Conservation (phyloP, 2,329 filamentous ascomycete species). For the Parastagonospora nodorum region DNA sequence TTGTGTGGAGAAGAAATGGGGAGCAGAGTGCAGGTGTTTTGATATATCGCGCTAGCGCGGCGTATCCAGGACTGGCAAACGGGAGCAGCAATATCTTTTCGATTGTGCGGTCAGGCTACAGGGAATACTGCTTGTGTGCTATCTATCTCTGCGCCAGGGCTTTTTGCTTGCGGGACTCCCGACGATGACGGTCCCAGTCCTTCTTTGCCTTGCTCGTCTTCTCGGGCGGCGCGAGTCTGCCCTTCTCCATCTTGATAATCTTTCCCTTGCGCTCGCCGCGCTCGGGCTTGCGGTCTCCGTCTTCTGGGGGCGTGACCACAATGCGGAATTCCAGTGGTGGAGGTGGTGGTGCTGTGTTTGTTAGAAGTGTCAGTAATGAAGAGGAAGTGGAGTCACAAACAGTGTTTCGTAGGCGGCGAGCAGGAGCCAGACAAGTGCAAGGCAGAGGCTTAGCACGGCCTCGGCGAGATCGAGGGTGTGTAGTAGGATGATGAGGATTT, state of each 20-base stretch:
- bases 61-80: too few relatives aligned
- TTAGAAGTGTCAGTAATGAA: background rate
- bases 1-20: too few relatives aligned
- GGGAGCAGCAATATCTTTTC: too few relatives aligned
- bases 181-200: background rate
- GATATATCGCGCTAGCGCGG: too few relatives aligned
- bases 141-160: background rate
- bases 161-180: background rate
- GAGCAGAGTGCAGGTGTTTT: too few relatives aligned
- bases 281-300: conserved; percentile 1
- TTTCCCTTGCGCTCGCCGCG: background rate
- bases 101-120: too few relatives aligned
- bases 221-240: background rate
- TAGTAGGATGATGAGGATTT: background rate
- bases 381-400: background rate
- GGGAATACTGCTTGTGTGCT: background rate
- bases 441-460: background rate
- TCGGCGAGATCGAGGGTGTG: background rate
- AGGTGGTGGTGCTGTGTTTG: background rate
- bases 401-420: background rate
- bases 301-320: conserved; percentile 1
- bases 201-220: background rate
- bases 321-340: background rate
- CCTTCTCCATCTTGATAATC: background rate
- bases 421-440: background rate